Base-by-base conservation (phyloP, 2,329 filamentous ascomycete species). In the Bretziella fagacearum region DNA sequence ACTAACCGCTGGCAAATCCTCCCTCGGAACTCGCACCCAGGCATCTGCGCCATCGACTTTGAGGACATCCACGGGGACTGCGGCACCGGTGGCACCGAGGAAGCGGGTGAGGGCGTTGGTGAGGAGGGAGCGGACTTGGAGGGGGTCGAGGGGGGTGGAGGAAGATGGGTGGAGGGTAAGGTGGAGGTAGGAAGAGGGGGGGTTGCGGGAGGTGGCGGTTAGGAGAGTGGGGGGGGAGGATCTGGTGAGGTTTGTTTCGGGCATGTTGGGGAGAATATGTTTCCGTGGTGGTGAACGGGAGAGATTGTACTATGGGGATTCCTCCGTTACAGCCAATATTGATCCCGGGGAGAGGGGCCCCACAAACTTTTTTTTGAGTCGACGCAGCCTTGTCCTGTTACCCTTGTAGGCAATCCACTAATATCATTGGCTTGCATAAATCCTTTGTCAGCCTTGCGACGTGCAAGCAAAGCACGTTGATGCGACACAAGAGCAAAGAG, bases 11-110 rank as follows among this genome's bases (percentile, higher is more conserved):
- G 63, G 65, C 6, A 78, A 61, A 54, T 84, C 78, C 48, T 70
- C 67, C 4, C 69, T 63, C 4, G 79, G 77, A 6, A 84, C 59
- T 15, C 81, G 67, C 43, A 85, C 59, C 77, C 79, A 84, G 47
- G 72, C 72, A 41, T 74, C 65, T 4, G 56, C 55, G 1, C 63
- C 67, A 2, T 73, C 62, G 0, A 78, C 63, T 54, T 77, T 74
- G 27, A 89, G 67, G 17, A 87, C 74, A 56, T 89, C 84, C 48
- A 86, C 57, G 1, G 77, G 64, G 3, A 87, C 77, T 8, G 74
- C 75, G 2, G 69, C 63, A 8, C 84, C 84, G 0, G 74, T 77
- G 15, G 74, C 62, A 17, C 84, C 84, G 1, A 89, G 71, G 55
- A 83, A 86, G 52, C 81, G 73, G 1, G 65, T 66, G 6, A 89